A percentile compares a stretch with the other conserved stretches of the same genome.
These are phyloP conservation scores for Colletotrichum agaves DNA, from an alignment of 2,329 filamentous ascomycete species.

Conservation along the genomic window DNA sequence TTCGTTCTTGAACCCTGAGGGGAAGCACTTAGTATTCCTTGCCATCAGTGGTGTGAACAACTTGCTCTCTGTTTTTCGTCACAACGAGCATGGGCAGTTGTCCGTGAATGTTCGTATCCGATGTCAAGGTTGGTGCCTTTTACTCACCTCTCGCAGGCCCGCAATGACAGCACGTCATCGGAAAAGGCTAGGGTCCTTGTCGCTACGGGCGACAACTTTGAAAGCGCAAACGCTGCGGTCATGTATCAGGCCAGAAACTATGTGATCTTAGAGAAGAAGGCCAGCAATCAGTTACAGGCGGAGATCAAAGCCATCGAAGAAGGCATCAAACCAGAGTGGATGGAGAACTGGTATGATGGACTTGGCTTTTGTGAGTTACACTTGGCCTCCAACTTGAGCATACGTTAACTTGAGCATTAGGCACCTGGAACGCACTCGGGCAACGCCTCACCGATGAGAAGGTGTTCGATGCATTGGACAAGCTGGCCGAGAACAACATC, in stretches of 20 bases:
- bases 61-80: constrained; percentile 75
- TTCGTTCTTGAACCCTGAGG: constrained; percentile 78
- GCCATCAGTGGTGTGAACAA: constrained; percentile 80
- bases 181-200: constrained; percentile 73
- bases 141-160: constrained; percentile 53
- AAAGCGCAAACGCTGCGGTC: constrained; percentile 79
- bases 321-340: constrained; percentile 72
- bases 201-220: constrained; percentile 77
- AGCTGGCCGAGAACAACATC: constrained; percentile 76
- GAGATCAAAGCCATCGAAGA: constrained; percentile 59
- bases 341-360: constrained; percentile 91
- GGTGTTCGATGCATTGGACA: constrained; percentile 78
- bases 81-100: constrained; percentile 72
- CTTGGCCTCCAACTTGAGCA: constrained; percentile 6
- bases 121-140: not conserved
- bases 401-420: constrained; percentile 46
- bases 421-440: constrained; percentile 94
- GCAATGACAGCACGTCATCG: constrained; percentile 72
- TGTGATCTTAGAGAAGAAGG: constrained; percentile 58
- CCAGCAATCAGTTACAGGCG: constrained; percentile 54
- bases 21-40: constrained; percentile 80
- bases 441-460: constrained; percentile 85
- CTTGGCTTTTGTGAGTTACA: constrained; percentile 81
- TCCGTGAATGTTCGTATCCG: constrained; percentile 68
- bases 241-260: constrained; percentile 88